Percentiles rank a stretch among this genome's conserved stretches.
These are phyloP conservation scores for Echeveria elegans DNA, from an alignment of 164 flowering plant genomes.

Conservation along the genomic window DNA sequence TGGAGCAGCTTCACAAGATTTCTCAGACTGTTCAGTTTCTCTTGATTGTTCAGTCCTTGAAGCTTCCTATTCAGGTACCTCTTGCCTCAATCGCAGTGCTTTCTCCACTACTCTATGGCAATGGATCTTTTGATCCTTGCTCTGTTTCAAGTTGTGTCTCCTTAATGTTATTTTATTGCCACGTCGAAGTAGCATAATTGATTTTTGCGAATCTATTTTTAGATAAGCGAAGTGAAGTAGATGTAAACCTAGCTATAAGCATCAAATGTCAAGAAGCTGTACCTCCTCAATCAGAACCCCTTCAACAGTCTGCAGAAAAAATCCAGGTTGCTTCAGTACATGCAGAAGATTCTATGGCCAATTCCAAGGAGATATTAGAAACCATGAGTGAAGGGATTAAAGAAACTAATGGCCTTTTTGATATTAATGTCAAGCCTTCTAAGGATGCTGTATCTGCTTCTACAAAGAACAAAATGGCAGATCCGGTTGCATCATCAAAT, in stretches of 20 bases:
- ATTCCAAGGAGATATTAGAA: slow-evolving; percentile 8
- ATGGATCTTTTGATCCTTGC: not conserved
- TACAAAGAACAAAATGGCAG: not conserved
- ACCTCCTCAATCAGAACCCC: not conserved
- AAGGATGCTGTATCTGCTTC: slow-evolving; percentile 11
- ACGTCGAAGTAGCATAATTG: not conserved
- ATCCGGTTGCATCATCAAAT: not conserved
- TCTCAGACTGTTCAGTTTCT: not conserved
- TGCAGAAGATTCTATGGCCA: slow-evolving; percentile 10
- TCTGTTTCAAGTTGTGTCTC: not conserved
- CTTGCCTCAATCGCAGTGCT: not conserved
- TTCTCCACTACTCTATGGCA: not conserved
- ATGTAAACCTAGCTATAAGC: not conserved
- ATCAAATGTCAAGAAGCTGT: not conserved
- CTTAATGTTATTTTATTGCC: not conserved
- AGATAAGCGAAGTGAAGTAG: not conserved
- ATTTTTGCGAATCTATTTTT: not conserved
- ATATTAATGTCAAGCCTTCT: slow-evolving; percentile 5
- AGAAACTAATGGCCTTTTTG: slow-evolving; percentile 9
- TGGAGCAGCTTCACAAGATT: slow-evolving; percentile 1
- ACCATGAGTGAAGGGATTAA: slow-evolving; percentile 7
- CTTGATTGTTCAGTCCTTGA: not conserved
- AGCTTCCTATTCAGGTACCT: not conserved
- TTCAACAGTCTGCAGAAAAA: slow-evolving; percentile 9
- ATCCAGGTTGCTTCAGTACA: slow-evolving; percentile 12